Conservation (phyloP, 176 grass and related monocot genomes). For the Eleusine indica region DNA sequence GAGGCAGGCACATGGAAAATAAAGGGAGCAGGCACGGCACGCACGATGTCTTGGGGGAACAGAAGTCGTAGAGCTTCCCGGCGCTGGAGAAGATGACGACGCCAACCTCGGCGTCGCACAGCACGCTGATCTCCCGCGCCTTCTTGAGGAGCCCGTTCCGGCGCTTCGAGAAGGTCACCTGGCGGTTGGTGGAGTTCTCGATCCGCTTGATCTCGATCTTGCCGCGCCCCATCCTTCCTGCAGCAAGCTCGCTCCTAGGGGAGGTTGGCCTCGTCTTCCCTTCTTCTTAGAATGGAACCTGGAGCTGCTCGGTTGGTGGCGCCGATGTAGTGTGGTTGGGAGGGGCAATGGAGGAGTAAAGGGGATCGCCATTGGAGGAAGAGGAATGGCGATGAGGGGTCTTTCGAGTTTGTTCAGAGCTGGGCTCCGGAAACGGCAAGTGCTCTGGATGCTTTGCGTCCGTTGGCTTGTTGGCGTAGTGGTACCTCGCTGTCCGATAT, state of each 20-base stretch:
- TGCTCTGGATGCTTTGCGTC: slow-evolving; percentile 33
- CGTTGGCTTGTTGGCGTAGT: not conserved
- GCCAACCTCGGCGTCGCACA: slow-evolving; percentile 84
- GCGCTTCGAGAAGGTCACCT: slow-evolving; percentile 93
- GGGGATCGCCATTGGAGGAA: slow-evolving; percentile 58
- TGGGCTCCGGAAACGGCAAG: slow-evolving; percentile 63
- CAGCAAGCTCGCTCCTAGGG: not conserved
- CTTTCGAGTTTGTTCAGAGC: slow-evolving; percentile 72
- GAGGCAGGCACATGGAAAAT: too few relatives aligned
- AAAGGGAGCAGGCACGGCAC: not conserved
- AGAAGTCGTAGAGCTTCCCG: slow-evolving; percentile 94
- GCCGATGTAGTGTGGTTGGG: slow-evolving; percentile 32
- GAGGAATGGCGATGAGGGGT: slow-evolving; percentile 60
- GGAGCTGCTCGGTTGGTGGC: slow-evolving; percentile 15
- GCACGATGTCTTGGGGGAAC: slow-evolving; percentile 73
- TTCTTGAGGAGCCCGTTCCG: slow-evolving; percentile 96
- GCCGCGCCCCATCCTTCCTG: slow-evolving; percentile 73
- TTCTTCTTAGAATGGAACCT: slow-evolving; percentile 29
- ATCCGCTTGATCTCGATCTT: slow-evolving; percentile 99
- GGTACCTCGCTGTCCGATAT: slow-evolving; percentile 18
- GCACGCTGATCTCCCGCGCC: slow-evolving; percentile 90
- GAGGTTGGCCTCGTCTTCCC: slow-evolving; percentile 21
- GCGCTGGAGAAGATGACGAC: slow-evolving; percentile 91
- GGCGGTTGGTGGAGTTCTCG: slow-evolving; percentile 92
- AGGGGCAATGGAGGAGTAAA: slow-evolving; percentile 40